phyloP scores from a whole-genome alignment of 2,329 filamentous ascomycete genomes.

The Penicillium psychrosexuale region DNA sequence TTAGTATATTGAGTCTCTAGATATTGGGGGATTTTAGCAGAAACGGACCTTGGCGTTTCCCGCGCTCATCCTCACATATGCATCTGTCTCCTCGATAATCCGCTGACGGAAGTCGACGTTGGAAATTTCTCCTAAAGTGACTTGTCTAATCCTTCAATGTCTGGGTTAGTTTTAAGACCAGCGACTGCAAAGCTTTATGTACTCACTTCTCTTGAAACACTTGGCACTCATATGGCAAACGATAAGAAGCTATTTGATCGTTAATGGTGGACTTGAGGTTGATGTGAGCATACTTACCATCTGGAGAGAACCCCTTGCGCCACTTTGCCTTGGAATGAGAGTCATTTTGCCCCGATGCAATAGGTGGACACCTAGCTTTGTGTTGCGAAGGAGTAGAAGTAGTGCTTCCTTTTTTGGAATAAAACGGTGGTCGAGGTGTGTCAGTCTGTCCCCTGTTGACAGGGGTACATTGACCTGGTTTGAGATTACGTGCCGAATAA shows the following conservation, averaged over 20 bases:
- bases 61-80: not conserved
- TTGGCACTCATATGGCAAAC: slow-evolving; percentile 1
- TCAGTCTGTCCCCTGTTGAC: not conserved
- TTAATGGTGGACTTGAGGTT: not conserved
- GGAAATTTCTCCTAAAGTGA: not conserved
- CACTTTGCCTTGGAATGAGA: not conserved
- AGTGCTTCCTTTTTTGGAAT: not conserved
- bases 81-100: not conserved
- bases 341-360: not conserved
- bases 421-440: not conserved
- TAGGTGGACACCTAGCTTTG: no score
- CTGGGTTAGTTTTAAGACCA: not conserved
- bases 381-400: not conserved
- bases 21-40: not conserved
- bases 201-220: slow-evolving; percentile 1
- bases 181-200: not conserved
- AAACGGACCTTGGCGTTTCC: not conserved
- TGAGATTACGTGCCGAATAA: not conserved
- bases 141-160: not conserved
- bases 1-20: not conserved
- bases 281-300: not conserved
- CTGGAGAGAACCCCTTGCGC: not conserved
- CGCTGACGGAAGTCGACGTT: not conserved
- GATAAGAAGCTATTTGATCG: not conserved
- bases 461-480: not conserved